Percentiles rank a stretch among this genome's conserved stretches.
Evolutionary conservation across 805 yeast species (phyloP).

Genomic region (Priceomyces haplophilus): DNA sequence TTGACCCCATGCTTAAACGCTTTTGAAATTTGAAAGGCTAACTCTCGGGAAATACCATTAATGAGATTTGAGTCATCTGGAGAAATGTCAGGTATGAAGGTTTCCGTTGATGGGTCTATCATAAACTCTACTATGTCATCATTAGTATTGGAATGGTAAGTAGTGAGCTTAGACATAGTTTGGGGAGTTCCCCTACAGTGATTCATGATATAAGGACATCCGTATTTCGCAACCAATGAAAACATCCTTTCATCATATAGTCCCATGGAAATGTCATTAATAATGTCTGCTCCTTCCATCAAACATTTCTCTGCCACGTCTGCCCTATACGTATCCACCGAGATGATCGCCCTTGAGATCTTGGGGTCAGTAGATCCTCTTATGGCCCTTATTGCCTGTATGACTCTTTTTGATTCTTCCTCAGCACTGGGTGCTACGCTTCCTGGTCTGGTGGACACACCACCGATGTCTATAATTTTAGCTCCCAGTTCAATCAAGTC

Average conservation of each 20-base stretch:
- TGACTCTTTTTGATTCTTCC: constrained; percentile 69
- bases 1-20: constrained; percentile 65
- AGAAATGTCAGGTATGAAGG: constrained; percentile 16
- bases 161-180: constrained; percentile 62
- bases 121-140: constrained; percentile 37
- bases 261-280: constrained; percentile 90
- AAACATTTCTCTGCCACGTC: constrained; percentile 69
- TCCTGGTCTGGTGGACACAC: constrained; percentile 91
- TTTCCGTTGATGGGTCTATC: constrained; percentile 24
- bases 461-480: constrained; percentile 87
- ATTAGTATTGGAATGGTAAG: constrained; percentile 44
- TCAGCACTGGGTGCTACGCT: constrained; percentile 55
- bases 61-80: constrained; percentile 37
- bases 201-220: constrained; percentile 75
- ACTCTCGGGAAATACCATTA: constrained; percentile 62
- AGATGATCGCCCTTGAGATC: constrained; percentile 50
- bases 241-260: constrained; percentile 63
- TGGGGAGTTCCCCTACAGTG: constrained; percentile 83
- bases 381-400: constrained; percentile 65
- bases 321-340: constrained; percentile 86
- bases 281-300: constrained; percentile 79
- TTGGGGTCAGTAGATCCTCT: constrained; percentile 39
- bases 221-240: constrained; percentile 60
- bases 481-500: constrained; percentile 58
- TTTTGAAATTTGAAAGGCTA: constrained; percentile 49